Percentiles rank a stretch among this genome's conserved stretches.
These are phyloP conservation scores for Populus hybrid DNA, from an alignment of 441 rosid species.

Conservation along the genomic window DNA sequence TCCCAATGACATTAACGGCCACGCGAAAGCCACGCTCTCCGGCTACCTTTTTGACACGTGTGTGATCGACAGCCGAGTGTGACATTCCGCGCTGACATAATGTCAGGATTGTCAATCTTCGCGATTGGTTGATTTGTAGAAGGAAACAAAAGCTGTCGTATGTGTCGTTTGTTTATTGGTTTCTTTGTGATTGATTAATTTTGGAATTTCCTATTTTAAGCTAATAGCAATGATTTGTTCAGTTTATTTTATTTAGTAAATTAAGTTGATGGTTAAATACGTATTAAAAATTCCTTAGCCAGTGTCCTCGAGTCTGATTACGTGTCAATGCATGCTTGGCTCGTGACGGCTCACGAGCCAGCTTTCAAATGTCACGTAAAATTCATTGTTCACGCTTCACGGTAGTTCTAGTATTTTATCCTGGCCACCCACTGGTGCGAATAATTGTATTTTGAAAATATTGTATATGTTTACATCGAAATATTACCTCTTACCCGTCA, in stretches of 20 bases:
- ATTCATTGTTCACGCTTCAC: too few relatives aligned
- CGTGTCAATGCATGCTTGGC: slow-evolving; percentile 17
- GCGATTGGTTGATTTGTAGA: slow-evolving; percentile 17
- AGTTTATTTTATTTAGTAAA: not conserved
- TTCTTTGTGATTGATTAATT: not conserved
- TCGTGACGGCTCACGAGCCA: slow-evolving; percentile 20
- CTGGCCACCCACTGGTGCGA: too few relatives aligned
- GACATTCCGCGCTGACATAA: slow-evolving; percentile 5
- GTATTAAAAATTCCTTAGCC: not conserved
- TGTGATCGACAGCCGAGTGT: not conserved
- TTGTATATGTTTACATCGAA: too few relatives aligned
- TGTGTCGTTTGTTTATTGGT: slow-evolving; percentile 13
- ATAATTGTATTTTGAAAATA: too few relatives aligned
- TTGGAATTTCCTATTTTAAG: not conserved
- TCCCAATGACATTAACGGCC: slow-evolving; percentile 25
- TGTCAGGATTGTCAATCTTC: slow-evolving; percentile 9
- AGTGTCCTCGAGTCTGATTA: not conserved
- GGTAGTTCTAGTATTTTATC: too few relatives aligned
- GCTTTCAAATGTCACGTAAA: not conserved
- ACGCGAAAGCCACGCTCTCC: slow-evolving; percentile 32
- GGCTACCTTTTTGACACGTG: slow-evolving; percentile 24
- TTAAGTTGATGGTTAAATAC: not conserved
- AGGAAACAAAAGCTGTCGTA: slow-evolving; percentile 7
- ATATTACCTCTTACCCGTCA: too few relatives aligned
- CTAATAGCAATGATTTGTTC: not conserved